Percentiles rank a stretch among this genome's conserved stretches.
Evolutionary conservation across 352 stramenopile genomes (phyloP).

Genomic region (Thraustochytrium sp.): DNA sequence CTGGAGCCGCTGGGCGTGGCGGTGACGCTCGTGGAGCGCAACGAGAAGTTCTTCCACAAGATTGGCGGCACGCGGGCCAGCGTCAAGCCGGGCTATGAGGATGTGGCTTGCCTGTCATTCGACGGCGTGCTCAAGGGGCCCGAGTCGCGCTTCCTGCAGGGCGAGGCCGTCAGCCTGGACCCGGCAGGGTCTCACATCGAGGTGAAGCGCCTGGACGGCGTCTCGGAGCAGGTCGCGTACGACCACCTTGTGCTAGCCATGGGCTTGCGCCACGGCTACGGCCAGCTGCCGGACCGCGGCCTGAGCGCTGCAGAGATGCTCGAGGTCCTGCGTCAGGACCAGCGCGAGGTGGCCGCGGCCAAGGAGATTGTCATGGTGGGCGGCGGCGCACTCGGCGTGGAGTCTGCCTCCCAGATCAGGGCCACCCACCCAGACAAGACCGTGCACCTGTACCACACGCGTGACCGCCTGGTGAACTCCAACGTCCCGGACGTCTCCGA

Average conservation of each 20-base stretch:
- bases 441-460: constrained; percentile 13
- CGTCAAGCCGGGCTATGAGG: background rate
- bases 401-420: constrained; percentile 15
- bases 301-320: background rate
- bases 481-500: background rate
- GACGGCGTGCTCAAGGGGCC: background rate
- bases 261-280: constrained; percentile 22
- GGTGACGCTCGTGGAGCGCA: constrained; percentile 20
- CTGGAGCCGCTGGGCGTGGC: background rate
- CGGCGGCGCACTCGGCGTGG: constrained; percentile 20
- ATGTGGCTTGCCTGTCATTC: background rate
- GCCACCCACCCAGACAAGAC: constrained; percentile 6
- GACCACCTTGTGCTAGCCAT: constrained; percentile 18
- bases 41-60: constrained; percentile 38
- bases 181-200: background rate
- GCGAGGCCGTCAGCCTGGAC: background rate
- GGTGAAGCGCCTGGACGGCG: background rate
- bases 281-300: background rate
- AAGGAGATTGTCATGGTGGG: background rate
- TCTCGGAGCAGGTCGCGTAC: background rate
- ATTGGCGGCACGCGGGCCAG: background rate
- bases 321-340: background rate
- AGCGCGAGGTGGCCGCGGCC: background rate
- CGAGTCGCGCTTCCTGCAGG: background rate
- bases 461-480: background rate